A percentile compares a stretch with the other conserved stretches of the same genome.
These are phyloP conservation scores for Zea luxurians DNA, from an alignment of 176 grass and related monocot genomes.

Conservation along the genomic window DNA sequence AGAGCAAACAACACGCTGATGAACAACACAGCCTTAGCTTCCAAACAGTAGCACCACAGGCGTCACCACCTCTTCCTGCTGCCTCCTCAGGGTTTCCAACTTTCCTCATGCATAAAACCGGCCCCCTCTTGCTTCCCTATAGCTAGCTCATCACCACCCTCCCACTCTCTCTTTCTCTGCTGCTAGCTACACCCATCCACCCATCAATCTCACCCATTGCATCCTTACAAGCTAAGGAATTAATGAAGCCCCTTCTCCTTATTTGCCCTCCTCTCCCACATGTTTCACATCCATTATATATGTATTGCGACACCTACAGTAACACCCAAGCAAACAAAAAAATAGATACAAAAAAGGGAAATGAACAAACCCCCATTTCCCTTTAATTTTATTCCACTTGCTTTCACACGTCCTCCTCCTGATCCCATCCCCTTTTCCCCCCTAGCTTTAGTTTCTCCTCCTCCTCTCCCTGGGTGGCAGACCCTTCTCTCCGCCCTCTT, in stretches of 20 bases:
- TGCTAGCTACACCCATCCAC: constrained; percentile 2
- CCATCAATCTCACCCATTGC: constrained; percentile 6
- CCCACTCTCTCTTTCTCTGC: neutral
- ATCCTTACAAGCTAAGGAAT: constrained; percentile 54
- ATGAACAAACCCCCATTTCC: constrained; percentile 29
- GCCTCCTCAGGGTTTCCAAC: constrained; percentile 42
- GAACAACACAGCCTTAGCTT: constrained; percentile 17
- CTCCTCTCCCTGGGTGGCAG: neutral
- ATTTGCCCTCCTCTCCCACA: constrained; percentile 37
- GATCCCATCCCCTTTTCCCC: constrained; percentile 28
- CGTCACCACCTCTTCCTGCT: constrained; percentile 17
- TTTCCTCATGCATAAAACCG: constrained; percentile 37
- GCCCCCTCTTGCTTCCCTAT: neutral
- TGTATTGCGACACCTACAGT: constrained; percentile 53
- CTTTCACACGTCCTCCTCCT: constrained; percentile 17
- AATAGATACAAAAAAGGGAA: constrained; percentile 21
- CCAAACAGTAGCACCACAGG: constrained; percentile 32
- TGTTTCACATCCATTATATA: constrained; percentile 73
- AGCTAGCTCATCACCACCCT: neutral
- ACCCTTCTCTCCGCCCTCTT: neutral
- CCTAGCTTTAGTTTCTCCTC: constrained; percentile 1
- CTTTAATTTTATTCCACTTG: constrained; percentile 67
- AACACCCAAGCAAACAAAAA: constrained; percentile 26
- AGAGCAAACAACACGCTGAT: neutral
- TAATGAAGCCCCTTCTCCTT: constrained; percentile 14